phyloP scores from a whole-genome alignment of 176 grass and related monocot genomes.

The Lolium multiflorum region DNA sequence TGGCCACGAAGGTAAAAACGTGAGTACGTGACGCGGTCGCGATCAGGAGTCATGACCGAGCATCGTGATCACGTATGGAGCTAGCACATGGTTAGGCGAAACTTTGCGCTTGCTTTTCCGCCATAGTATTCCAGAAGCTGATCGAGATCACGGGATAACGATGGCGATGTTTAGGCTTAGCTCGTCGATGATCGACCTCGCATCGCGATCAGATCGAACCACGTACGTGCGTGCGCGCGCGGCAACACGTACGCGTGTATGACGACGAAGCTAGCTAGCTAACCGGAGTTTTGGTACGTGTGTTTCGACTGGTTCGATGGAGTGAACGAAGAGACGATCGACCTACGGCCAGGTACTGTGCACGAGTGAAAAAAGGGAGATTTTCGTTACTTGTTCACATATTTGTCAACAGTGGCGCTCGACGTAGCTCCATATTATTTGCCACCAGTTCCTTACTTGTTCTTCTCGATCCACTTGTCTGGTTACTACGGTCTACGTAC shows the following conservation, averaged over 20 bases:
- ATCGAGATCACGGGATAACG: neutral
- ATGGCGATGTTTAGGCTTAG: neutral
- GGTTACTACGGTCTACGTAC: neutral
- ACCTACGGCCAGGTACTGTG: no score
- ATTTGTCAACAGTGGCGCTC: no score
- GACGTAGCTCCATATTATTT: no score
- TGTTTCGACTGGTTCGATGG: no score
- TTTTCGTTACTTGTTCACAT: neutral
- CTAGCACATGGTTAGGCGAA: slow-evolving; percentile 29
- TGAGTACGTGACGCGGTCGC: slow-evolving; percentile 51
- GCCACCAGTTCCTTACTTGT: no score
- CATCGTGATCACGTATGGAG: neutral
- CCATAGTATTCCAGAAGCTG: slow-evolving; percentile 36
- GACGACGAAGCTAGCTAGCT: no score
- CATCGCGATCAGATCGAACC: neutral
- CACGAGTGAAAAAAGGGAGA: no score
- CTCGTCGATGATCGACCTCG: neutral
- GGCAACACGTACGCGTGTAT: neutral
- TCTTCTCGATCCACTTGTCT: neutral
- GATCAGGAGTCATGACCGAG: neutral
- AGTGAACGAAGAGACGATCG: no score
- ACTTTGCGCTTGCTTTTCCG: neutral
- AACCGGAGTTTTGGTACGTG: no score
- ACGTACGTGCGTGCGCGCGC: neutral
- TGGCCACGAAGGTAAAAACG: slow-evolving; percentile 49